phyloP scores from a whole-genome alignment of 1,284 basidiomycete species.

The Veloporphyrellus conicus region DNA sequence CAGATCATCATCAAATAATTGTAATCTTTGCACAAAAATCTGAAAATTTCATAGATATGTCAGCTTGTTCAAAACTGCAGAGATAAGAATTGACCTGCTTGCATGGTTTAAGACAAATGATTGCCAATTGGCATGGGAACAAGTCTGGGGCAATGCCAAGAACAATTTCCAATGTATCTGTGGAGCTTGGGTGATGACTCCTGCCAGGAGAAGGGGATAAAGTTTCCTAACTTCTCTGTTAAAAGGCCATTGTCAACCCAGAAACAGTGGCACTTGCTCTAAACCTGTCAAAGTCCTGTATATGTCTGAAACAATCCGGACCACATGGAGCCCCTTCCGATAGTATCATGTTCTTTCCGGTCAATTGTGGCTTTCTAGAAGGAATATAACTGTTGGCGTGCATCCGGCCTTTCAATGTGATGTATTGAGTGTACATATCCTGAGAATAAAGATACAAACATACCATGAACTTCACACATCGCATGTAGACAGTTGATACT shows the following conservation, averaged over 20 bases:
- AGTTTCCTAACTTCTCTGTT: slow-evolving; percentile 21
- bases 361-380: slow-evolving; percentile 30
- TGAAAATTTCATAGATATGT: background rate
- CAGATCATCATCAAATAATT: slow-evolving; percentile 28
- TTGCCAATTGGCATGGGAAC: slow-evolving; percentile 37
- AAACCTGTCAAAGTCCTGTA: slow-evolving; percentile 24
- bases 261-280: slow-evolving; percentile 8
- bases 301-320: slow-evolving; percentile 38
- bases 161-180: slow-evolving; percentile 29
- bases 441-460: background rate
- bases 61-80: background rate
- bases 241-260: too few relatives aligned
- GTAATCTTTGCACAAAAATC: slow-evolving; percentile 21
- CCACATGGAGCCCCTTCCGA: slow-evolving; percentile 36
- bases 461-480: slow-evolving; percentile 51
- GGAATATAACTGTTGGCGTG: slow-evolving; percentile 22
- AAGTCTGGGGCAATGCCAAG: slow-evolving; percentile 38
- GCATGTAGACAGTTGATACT: slow-evolving; percentile 48
- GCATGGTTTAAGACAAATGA: slow-evolving; percentile 37
- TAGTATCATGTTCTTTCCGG: slow-evolving; percentile 29
- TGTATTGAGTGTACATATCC: background rate
- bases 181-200: slow-evolving; percentile 12
- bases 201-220: slow-evolving; percentile 21
- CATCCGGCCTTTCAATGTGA: slow-evolving; percentile 2
- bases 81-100: slow-evolving; percentile 30